These are phyloP conservation scores for Truncatella angustata DNA, from an alignment of 2,329 filamentous ascomycete genomes.

Conservation along the genomic window DNA sequence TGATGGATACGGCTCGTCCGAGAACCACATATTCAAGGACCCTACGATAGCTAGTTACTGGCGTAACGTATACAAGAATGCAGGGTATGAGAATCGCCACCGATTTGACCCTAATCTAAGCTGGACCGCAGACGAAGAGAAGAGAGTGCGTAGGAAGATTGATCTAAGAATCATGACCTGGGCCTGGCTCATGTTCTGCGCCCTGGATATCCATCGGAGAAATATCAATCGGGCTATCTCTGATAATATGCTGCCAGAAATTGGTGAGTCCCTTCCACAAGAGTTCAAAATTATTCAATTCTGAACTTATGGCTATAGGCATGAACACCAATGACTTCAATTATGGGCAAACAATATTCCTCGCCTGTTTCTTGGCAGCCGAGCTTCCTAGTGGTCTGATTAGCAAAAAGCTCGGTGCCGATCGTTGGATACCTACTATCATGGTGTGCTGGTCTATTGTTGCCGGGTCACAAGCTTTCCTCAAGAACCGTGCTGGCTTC, in stretches of 20 bases:
- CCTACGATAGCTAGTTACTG: conserved; percentile 29
- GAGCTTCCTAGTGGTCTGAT: conserved; percentile 62
- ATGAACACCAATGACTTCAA: conserved; percentile 40
- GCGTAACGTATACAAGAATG: conserved; percentile 30
- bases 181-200: conserved; percentile 57
- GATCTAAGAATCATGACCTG: conserved; percentile 37
- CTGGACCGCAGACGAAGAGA: conserved; percentile 54
- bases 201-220: conserved; percentile 58
- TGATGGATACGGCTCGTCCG: too few relatives aligned
- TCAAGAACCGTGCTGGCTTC: conserved; percentile 19
- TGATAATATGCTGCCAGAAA: conserved; percentile 59
- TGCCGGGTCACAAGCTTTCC: conserved; percentile 23
- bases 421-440: conserved; percentile 30
- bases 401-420: conserved; percentile 45
- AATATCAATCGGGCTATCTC: conserved; percentile 59
- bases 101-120: conserved; percentile 51
- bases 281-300: conserved; percentile 24
- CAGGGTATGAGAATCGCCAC: conserved; percentile 52
- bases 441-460: conserved; percentile 32
- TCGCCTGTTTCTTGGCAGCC: conserved; percentile 51
- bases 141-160: conserved; percentile 48
- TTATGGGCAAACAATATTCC: conserved; percentile 53
- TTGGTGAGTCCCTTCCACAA: conserved; percentile 42
- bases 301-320: neutral
- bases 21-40: conserved; percentile 31